Conservation (phyloP, 1,139 yeast species). For the Kurtzmaniella quercitrusa region DNA sequence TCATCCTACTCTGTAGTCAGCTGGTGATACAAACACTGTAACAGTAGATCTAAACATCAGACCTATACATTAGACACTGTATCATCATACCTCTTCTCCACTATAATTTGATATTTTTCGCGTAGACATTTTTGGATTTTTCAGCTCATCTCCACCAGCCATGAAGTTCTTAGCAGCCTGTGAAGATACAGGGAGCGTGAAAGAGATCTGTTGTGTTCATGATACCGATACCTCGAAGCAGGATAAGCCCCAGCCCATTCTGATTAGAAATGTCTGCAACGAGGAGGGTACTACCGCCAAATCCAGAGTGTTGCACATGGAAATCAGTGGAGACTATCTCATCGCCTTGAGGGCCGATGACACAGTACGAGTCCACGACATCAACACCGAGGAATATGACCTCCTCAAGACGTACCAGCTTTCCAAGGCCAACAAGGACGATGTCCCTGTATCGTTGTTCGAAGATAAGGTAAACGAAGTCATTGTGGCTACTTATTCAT, state of each 20-base stretch:
- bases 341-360: slow-evolving; percentile 44
- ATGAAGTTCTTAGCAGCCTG: slow-evolving; percentile 55
- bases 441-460: slow-evolving; percentile 31
- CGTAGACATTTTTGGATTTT: not conserved
- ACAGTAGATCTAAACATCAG: too few relatives aligned
- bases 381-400: slow-evolving; percentile 18
- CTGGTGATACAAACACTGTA: too few relatives aligned
- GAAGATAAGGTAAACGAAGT: slow-evolving; percentile 26
- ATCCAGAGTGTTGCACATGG: slow-evolving; percentile 24
- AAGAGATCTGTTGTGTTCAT: slow-evolving; percentile 50
- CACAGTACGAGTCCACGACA: slow-evolving; percentile 32
- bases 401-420: slow-evolving; percentile 24
- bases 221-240: slow-evolving; percentile 71
- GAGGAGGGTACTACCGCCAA: slow-evolving; percentile 26
- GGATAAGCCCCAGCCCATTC: slow-evolving; percentile 51
- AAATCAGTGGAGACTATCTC: slow-evolving; percentile 28
- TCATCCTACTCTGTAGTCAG: too few relatives aligned
- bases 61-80: too few relatives aligned
- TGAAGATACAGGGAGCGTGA: slow-evolving; percentile 53
- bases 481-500: slow-evolving; percentile 39
- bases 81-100: too few relatives aligned
- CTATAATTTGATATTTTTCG: not conserved
- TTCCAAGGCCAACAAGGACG: slow-evolving; percentile 17
- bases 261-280: slow-evolving; percentile 35
- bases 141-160: slow-evolving; percentile 1